A percentile compares a stretch with the other conserved stretches of the same genome.
phyloP scores from a whole-genome alignment of 2,329 filamentous ascomycete species.

The Ophiocordyceps australis region DNA sequence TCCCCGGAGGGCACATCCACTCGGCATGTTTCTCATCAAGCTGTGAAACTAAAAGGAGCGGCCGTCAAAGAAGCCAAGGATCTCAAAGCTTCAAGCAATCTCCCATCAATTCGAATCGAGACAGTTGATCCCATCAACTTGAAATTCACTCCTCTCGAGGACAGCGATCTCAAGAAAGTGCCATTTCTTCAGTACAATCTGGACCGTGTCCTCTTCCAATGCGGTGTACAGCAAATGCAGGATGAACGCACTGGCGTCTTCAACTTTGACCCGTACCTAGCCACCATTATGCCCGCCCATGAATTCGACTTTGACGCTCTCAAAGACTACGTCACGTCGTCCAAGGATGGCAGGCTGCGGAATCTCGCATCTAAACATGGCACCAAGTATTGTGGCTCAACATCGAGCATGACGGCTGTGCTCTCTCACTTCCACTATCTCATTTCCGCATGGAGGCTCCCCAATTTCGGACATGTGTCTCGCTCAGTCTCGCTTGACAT shows the following conservation, averaged over 20 bases:
- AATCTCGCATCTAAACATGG: slow-evolving; percentile 43
- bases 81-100: too few relatives aligned
- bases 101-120: too few relatives aligned
- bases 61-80: too few relatives aligned
- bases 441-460: slow-evolving; percentile 62
- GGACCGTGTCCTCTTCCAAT: slow-evolving; percentile 87
- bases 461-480: slow-evolving; percentile 51
- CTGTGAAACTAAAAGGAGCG: too few relatives aligned
- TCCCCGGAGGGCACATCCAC: too few relatives aligned
- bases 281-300: slow-evolving; percentile 77
- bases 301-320: slow-evolving; percentile 87
- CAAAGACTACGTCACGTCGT: slow-evolving; percentile 80
- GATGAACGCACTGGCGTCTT: slow-evolving; percentile 75
- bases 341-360: slow-evolving; percentile 58
- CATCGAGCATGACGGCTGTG: slow-evolving; percentile 85
- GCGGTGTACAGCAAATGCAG: slow-evolving; percentile 79
- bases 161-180: too few relatives aligned
- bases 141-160: too few relatives aligned
- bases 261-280: slow-evolving; percentile 93
- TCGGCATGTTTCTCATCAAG: too few relatives aligned
- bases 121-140: too few relatives aligned
- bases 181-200: slow-evolving; percentile 56
- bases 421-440: slow-evolving; percentile 87
- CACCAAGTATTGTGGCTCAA: slow-evolving; percentile 83
- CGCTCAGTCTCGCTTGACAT: slow-evolving; percentile 43